Percentiles rank a stretch among this genome's conserved stretches.
phyloP scores from a whole-genome alignment of 176 grass and related monocot species.

The Olyra latifolia region DNA sequence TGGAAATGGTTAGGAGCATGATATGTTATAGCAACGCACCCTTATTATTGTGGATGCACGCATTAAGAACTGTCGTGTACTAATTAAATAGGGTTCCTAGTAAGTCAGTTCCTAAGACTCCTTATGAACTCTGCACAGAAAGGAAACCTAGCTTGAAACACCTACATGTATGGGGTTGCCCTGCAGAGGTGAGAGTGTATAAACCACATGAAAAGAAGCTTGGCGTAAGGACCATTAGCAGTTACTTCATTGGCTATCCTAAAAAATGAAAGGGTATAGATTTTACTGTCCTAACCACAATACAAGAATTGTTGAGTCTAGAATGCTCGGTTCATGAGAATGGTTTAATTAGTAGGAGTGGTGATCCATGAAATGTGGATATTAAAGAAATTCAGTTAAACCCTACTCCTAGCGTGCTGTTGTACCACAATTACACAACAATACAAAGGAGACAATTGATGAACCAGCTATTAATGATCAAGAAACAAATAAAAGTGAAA shows the following conservation, averaged over 20 bases:
- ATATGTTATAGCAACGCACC: conserved; percentile 3
- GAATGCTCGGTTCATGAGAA: not conserved
- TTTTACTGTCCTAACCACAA: too few species aligned
- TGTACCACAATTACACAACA: too few species aligned
- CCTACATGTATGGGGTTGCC: conserved; percentile 7
- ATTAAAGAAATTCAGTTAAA: not conserved
- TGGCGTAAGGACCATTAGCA: not conserved
- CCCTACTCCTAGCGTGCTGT: too few species aligned
- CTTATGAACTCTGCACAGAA: conserved; percentile 26
- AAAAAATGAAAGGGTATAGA: not conserved
- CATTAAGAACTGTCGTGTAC: not conserved
- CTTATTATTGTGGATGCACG: conserved; percentile 10
- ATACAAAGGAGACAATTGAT: too few species aligned
- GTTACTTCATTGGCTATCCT: not conserved
- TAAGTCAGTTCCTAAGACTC: conserved; percentile 16
- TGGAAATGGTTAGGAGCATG: conserved; percentile 38
- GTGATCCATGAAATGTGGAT: not conserved
- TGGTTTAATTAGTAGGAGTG: not conserved
- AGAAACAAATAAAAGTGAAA: too few species aligned
- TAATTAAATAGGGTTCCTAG: conserved; percentile 31
- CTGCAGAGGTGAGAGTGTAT: not conserved
- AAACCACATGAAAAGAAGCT: conserved; percentile 15
- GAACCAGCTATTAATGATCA: too few species aligned
- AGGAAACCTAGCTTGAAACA: conserved; percentile 30
- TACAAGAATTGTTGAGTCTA: not conserved